A percentile compares a stretch with the other conserved stretches of the same genome.
Evolutionary conservation across 2,329 filamentous ascomycete genomes (phyloP).

Genomic region (Aspergillus quadrilineatus): DNA sequence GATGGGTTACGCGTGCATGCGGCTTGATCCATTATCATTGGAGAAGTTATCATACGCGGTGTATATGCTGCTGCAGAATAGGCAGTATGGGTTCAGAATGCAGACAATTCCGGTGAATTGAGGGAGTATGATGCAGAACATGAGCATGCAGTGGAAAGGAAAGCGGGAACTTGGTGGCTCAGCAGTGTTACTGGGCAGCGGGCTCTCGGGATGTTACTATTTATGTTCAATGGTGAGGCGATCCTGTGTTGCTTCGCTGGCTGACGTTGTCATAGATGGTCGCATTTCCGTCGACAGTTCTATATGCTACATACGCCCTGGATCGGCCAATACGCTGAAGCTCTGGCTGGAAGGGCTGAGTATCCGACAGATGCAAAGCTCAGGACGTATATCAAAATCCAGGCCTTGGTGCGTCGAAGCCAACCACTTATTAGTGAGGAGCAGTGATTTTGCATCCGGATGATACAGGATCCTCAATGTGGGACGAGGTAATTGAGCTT

Average conservation of each 20-base stretch:
- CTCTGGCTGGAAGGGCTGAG: conserved; percentile 2
- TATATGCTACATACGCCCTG: conserved; percentile 14
- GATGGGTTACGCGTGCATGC: conserved; percentile 13
- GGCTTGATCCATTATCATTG: conserved; percentile 17
- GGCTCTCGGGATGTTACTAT: conserved; percentile 14
- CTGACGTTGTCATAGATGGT: conserved; percentile 1
- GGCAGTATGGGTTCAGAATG: background rate
- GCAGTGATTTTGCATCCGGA: background rate
- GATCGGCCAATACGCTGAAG: conserved; percentile 9
- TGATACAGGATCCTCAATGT: background rate
- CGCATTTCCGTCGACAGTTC: conserved; percentile 14
- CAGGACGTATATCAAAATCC: conserved; percentile 3
- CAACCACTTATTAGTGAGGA: background rate
- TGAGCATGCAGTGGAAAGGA: background rate
- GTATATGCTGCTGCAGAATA: conserved; percentile 12
- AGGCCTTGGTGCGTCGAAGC: background rate
- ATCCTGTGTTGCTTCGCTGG: no score
- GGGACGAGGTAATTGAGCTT: background rate
- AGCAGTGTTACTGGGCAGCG: conserved; percentile 2
- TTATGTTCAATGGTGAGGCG: conserved; percentile 6
- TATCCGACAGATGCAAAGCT: conserved; percentile 12
- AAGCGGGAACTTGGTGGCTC: background rate
- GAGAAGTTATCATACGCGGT: conserved; percentile 11
- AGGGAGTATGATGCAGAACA: no score
- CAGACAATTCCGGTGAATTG: background rate